Conservation (phyloP, 1,284 basidiomycete species). For the Exsudoporus floridanus region DNA sequence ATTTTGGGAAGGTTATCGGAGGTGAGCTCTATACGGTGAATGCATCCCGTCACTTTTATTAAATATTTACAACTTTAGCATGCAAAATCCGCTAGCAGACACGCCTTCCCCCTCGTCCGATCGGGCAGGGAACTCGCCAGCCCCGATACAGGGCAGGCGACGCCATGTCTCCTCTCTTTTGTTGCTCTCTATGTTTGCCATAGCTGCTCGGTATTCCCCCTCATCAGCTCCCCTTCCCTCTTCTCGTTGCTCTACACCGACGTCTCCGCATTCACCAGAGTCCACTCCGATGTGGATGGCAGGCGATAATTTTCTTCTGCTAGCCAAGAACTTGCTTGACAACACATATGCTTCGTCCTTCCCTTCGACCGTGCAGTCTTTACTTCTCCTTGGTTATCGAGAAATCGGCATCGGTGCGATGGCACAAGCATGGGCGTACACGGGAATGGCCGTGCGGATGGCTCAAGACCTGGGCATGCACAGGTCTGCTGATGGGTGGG, state of each 20-base stretch:
- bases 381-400: constrained; percentile 77
- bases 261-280: constrained; percentile 43
- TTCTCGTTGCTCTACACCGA: constrained; percentile 35
- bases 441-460: constrained; percentile 78
- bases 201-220: constrained; percentile 69
- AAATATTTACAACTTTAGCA: constrained; percentile 12
- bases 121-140: constrained; percentile 28
- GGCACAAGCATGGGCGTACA: constrained; percentile 82
- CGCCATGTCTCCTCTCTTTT: constrained; percentile 63
- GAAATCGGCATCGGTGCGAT: constrained; percentile 86
- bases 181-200: constrained; percentile 74
- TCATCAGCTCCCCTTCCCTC: constrained; percentile 38
- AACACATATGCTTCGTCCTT: constrained; percentile 61
- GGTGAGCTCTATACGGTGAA: constrained; percentile 32
- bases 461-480: constrained; percentile 88
- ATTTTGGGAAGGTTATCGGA: constrained; percentile 63
- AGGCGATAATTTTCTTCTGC: constrained; percentile 71
- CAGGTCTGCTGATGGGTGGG: constrained; percentile 76
- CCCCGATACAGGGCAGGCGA: constrained; percentile 42
- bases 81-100: constrained; percentile 26
- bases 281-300: constrained; percentile 79
- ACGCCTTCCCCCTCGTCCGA: constrained; percentile 37
- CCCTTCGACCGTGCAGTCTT: constrained; percentile 71
- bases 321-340: constrained; percentile 71
- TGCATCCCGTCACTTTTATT: background rate